Base-by-base conservation (phyloP, 257 asterid genomes). In the Gardenia jasminoides region DNA sequence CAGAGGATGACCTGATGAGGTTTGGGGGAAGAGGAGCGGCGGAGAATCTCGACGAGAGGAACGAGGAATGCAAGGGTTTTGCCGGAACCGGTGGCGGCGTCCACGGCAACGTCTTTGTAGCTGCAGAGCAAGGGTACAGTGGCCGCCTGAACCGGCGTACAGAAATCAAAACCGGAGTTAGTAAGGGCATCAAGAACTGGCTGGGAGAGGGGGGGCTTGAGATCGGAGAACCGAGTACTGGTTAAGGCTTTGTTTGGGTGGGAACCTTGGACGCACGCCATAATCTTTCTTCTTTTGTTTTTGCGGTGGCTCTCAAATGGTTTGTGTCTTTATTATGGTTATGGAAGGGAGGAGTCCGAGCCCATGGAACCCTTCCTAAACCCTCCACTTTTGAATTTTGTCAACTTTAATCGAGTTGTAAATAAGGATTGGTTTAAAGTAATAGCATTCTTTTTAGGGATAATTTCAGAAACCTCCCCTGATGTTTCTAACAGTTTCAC, bases 41-140 rank as follows among this genome's bases (percentile, higher is more conserved):
- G 96, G 85, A 96, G 86, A 62, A 96, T 91, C 78, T 95, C 97
- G 71, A 95, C 97, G 10, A 93, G 78, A 67, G 99, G 99, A 31
- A 95, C 80, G 33, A 95, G 85, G 71, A 93, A 95, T 36, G 99
- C 97, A 72, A 93, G 88, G 82, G 98, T 93, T 81, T 95, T 95
- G 0, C 98, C 98, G 36, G 99, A 95, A 77, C 99, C 98, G 46
- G 97, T 95, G 86, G 98, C 98, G 81, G 97, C 99, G 80, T 95
- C 97, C 4, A 95, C 98, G 2, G 96, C 83, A 10, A 95, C 98
- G 79, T 93, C 99, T 80, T 91, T 93, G 89, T 87, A 87, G 88
- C 78, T 76, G 91, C 97, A 92, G 30, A 94, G 93, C 78, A 92
- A 78, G 56, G 98, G 99, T 68, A 94, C 91, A 72, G 99, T 93